phyloP scores from a whole-genome alignment of 345 rosid genomes.

The Erucastrum elatum region DNA sequence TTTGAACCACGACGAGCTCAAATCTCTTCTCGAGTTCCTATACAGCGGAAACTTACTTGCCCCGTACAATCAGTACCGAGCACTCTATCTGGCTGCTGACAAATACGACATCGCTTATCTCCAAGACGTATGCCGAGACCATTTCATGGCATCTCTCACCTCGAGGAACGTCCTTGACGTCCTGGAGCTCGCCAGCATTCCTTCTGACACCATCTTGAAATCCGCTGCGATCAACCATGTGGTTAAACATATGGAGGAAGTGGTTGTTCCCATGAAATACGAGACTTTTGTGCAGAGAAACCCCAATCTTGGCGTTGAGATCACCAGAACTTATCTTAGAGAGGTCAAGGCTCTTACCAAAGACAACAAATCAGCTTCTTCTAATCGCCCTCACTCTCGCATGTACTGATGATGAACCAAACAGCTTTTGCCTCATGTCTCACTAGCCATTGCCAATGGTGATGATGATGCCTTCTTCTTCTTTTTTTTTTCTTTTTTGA shows the following conservation, averaged over 20 bases:
- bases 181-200: conserved; percentile 35
- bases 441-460: not conserved
- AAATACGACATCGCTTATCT: conserved; percentile 31
- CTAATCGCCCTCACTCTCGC: not conserved
- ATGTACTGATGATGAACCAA: not conserved
- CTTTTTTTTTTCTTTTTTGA: not conserved
- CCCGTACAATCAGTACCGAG: conserved; percentile 31
- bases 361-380: not conserved
- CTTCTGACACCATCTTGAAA: conserved; percentile 34
- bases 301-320: conserved; percentile 34
- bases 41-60: conserved; percentile 27
- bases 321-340: conserved; percentile 31
- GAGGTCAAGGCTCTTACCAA: not conserved
- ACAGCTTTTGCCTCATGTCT: not conserved
- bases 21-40: conserved; percentile 33
- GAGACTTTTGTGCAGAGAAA: conserved; percentile 40
- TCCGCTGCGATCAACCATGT: conserved; percentile 8
- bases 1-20: conserved; percentile 27
- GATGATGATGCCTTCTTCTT: not conserved
- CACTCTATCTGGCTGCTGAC: conserved; percentile 38
- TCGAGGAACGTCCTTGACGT: conserved; percentile 36
- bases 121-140: conserved; percentile 25
- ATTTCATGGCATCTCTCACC: conserved; percentile 25
- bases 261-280: conserved; percentile 37
- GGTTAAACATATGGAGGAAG: conserved; percentile 39